These are phyloP conservation scores for Alnus glutinosa DNA, from an alignment of 306 rosid genomes.

Conservation along the genomic window DNA sequence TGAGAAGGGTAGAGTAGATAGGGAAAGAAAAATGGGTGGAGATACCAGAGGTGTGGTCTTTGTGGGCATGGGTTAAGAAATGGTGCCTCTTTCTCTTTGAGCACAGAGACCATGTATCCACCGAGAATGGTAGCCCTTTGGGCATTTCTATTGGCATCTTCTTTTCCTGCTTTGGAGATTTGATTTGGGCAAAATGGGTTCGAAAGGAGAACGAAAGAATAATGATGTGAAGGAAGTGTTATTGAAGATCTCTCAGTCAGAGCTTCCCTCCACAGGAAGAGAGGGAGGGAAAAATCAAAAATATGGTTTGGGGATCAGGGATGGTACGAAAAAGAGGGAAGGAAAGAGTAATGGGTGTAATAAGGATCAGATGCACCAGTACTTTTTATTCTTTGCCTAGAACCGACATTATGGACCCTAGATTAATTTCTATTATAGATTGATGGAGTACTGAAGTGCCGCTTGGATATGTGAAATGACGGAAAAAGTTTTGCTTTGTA, in stretches of 20 bases:
- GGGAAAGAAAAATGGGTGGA: constrained; percentile 55
- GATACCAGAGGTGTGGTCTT: constrained; percentile 65
- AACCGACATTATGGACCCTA: too few relatives aligned
- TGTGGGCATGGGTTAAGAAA: constrained; percentile 84
- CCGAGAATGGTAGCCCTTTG: constrained; percentile 72
- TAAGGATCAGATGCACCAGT: too few relatives aligned
- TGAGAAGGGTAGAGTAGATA: constrained; percentile 57
- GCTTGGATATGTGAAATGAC: too few relatives aligned
- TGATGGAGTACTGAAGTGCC: too few relatives aligned
- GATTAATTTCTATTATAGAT: too few relatives aligned
- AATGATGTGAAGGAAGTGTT: background rate
- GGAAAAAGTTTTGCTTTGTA: too few relatives aligned
- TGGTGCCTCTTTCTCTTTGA: constrained; percentile 61
- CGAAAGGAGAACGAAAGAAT: background rate
- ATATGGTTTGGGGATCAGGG: too few relatives aligned
- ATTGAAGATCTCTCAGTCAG: background rate
- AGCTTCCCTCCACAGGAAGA: background rate
- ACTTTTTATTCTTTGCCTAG: too few relatives aligned
- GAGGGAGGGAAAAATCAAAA: background rate
- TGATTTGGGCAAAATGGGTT: background rate
- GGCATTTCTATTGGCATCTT: constrained; percentile 83
- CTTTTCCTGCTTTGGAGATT: background rate
- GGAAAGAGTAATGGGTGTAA: too few relatives aligned
- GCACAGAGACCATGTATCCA: constrained; percentile 68
- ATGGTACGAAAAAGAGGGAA: too few relatives aligned